Evolutionary conservation across 208 protist species (phyloP).

Genomic region (Endotrypanum monterogeii): DNA sequence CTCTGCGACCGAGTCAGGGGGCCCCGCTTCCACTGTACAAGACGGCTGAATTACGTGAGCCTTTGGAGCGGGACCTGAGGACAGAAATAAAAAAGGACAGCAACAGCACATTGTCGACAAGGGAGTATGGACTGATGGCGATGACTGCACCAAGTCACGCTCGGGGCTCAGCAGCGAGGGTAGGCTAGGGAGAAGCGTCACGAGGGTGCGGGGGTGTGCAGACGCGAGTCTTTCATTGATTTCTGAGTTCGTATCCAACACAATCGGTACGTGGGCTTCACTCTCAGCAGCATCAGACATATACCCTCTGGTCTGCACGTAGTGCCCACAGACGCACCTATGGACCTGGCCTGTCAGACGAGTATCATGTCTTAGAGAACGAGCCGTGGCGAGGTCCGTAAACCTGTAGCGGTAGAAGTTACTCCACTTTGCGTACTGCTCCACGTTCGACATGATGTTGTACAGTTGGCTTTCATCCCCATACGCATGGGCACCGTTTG

Average conservation of each 20-base stretch:
- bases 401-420: constrained; percentile 34
- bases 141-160: no score
- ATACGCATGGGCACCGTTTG: neutral
- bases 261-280: neutral
- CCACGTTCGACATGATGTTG: constrained; percentile 10
- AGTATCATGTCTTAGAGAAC: no score
- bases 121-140: neutral
- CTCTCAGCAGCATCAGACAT: neutral
- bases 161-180: neutral
- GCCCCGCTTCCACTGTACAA: neutral
- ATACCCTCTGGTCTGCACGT: neutral
- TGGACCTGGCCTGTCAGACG: neutral
- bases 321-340: constrained; percentile 15
- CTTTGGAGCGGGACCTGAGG: neutral
- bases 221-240: neutral
- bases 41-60: neutral
- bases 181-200: constrained; percentile 24
- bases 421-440: constrained; percentile 36
- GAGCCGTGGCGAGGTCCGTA: constrained; percentile 1
- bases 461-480: constrained; percentile 9
- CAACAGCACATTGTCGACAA: constrained; percentile 15
- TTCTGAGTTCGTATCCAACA: neutral
- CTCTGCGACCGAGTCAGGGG: neutral
- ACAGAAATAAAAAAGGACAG: constrained; percentile 6
- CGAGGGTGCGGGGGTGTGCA: constrained; percentile 8